Conservation (phyloP, 2,329 filamentous ascomycete genomes). For the Dothistroma septosporum region DNA sequence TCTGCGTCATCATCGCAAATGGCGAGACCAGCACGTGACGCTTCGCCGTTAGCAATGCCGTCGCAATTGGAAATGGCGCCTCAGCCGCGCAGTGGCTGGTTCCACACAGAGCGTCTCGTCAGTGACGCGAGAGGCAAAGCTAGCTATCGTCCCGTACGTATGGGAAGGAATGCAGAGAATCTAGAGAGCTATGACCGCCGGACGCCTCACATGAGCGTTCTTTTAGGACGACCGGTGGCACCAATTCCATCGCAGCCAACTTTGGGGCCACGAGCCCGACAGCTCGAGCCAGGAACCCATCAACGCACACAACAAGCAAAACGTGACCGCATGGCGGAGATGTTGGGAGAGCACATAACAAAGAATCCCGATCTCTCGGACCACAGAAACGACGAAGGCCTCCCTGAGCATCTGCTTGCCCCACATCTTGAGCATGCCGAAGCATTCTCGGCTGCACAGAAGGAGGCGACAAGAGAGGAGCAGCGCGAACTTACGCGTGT, state of each 20-base stretch:
- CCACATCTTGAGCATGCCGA: neutral
- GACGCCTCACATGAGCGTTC: neutral
- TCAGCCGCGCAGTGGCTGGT: too few relatives aligned
- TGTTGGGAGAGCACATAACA: neutral
- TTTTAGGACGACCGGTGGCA: too few relatives aligned
- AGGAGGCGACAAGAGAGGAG: neutral
- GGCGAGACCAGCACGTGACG: too few relatives aligned
- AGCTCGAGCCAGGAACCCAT: neutral
- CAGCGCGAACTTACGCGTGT: neutral
- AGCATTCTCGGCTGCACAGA: neutral
- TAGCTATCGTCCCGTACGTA: neutral
- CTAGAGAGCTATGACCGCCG: neutral
- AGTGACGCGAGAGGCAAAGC: neutral
- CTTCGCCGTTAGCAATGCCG: too few relatives aligned
- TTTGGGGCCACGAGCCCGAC: neutral
- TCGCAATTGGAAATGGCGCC: too few relatives aligned
- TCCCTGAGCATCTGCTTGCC: neutral
- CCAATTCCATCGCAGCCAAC: too few relatives aligned
- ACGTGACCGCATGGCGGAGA: neutral
- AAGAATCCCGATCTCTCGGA: neutral
- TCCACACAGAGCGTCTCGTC: too few relatives aligned
- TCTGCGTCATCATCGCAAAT: too few relatives aligned
- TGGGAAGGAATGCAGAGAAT: neutral
- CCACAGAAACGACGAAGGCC: neutral
- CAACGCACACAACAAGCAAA: neutral